Base-by-base conservation (phyloP, 306 rosid species). In the Carpinus fangiana region DNA sequence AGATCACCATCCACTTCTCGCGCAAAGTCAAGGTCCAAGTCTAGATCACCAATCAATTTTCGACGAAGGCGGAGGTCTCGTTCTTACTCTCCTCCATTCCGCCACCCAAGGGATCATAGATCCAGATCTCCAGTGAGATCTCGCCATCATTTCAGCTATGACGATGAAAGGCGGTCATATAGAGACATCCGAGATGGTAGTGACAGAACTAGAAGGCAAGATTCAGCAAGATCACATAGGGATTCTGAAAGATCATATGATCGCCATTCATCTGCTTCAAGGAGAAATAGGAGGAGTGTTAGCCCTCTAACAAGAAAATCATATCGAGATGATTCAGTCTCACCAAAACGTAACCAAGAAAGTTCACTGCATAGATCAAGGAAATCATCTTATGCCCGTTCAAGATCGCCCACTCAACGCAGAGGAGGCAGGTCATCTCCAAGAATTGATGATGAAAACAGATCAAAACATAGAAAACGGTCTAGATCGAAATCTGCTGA, bases 91-190 rank as follows among this genome's bases (percentile, higher is more conserved):
- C 98, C 99, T 74, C 84, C 93, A 4, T 31, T 75, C 72, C 99
- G 79, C 28, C 81, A 60, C 68, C 75, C 80, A 31, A 93, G 84
- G 88, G 90, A 79, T 87, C 92, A 43, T 48, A 85, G 96, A 73
- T 94, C 97, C 51, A 87, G 95, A 85, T 92, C 98, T 74, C 98
- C 98, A 4, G 56, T 90, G 70, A 91, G 96, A 82, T 72, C 87
- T 79, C 91, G 87, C 76, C 87, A 84, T 80, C 73, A 86, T 79
- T 79, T 83, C 1, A 61, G 84, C 78, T 87, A 83, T 87, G 98
- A 87, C 36, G 82, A 76, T 86, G 97, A 84, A 26, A 76, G 93
- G 60, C 76, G 96, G 78, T 74, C 84, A 45, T 85, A 83, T 76
- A 88, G 96, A 84, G 93, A 90, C 82, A 43, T 34, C 28, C 86